Conservation (phyloP, 495 filamentous ascomycete species). For the Elasticomyces elasticus region DNA sequence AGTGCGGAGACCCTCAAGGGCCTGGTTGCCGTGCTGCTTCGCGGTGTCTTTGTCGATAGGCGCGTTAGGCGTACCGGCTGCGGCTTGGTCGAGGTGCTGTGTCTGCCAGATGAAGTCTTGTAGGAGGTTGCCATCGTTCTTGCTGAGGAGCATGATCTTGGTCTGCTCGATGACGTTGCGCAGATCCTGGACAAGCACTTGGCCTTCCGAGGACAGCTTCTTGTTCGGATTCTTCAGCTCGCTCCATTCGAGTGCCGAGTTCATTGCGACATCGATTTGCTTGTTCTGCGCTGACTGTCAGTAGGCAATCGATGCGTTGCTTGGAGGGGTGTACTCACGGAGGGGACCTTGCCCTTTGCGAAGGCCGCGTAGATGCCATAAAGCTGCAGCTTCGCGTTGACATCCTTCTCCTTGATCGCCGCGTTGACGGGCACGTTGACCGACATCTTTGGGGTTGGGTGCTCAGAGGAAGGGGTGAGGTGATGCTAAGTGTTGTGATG, state of each 20-base stretch:
- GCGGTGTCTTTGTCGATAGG: slow-evolving; percentile 66
- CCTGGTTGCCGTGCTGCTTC: slow-evolving; percentile 70
- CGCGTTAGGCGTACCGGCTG: slow-evolving; percentile 47
- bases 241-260: slow-evolving; percentile 63
- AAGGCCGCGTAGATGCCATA: slow-evolving; percentile 90
- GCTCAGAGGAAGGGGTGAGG: background rate
- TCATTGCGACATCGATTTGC: slow-evolving; percentile 90
- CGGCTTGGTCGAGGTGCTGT: slow-evolving; percentile 52
- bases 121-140: slow-evolving; percentile 88
- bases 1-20: slow-evolving; percentile 75
- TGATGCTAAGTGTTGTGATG: background rate
- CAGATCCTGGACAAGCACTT: slow-evolving; percentile 63
- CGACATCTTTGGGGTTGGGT: slow-evolving; percentile 15
- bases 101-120: slow-evolving; percentile 97
- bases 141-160: slow-evolving; percentile 78
- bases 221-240: slow-evolving; percentile 59
- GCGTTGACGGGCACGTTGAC: slow-evolving; percentile 37
- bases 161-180: slow-evolving; percentile 77
- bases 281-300: slow-evolving; percentile 49
- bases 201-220: slow-evolving; percentile 75
- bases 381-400: slow-evolving; percentile 89
- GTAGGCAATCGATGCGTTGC: background rate
- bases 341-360: slow-evolving; percentile 80
- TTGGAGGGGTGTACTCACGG: slow-evolving; percentile 45
- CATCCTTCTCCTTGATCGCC: slow-evolving; percentile 45